Evolutionary conservation across 192 early-diverging fungal genomes (phyloP), one percentile per base, ranked within the genome.

Genomic region (Helicostylum pulchrum): DNA sequence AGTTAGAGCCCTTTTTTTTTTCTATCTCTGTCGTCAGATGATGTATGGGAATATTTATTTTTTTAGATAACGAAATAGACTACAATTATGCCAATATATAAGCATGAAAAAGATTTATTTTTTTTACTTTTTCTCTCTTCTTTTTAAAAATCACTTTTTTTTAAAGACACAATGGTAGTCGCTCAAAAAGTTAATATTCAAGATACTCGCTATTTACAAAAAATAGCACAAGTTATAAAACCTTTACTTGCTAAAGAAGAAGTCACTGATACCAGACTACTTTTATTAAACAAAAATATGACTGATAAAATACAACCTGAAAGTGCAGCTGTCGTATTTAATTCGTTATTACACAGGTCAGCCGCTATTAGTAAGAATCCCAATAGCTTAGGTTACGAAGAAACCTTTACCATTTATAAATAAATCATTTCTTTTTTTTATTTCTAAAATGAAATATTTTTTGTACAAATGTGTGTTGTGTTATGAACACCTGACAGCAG

Each of bases 121-220:
- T 26, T 26, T 34, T 10, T 56, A 7, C 10, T 36, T 34, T 34
- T 20, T 51, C 7, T 51, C 7, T 56, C n/a, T 47, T 47, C 32
- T 34, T 34, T 39, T n/a, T n/a, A n/a, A n/a, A n/a, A n/a, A n/a
- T n/a, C n/a, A n/a, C n/a, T n/a, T n/a, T n/a, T n/a, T n/a, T 26
- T 26, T 26, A 26, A 26, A 26, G 2, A 26, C 2, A 26, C 2
- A 56, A n/a, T 56, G 31, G 17, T 4, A 4, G 17, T 15, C 6
- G 6, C 6, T 10, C 6, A 39, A 39, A 56, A 56, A 15, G n/a
- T 34, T 20, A 36, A 36, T 34, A 56, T 56, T 56, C 54, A 56
- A 8, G 54, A 56, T 39, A 19, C 54, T 14, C 31, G 19, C 19
- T 56, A 56, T 34, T 20, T 56, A 12, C 54, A 56, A 56, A 56